A percentile compares a stretch with the other conserved stretches of the same genome.
phyloP scores from a whole-genome alignment of 768 basidiomycete species.

The Psilocybe subaeruginosa region DNA sequence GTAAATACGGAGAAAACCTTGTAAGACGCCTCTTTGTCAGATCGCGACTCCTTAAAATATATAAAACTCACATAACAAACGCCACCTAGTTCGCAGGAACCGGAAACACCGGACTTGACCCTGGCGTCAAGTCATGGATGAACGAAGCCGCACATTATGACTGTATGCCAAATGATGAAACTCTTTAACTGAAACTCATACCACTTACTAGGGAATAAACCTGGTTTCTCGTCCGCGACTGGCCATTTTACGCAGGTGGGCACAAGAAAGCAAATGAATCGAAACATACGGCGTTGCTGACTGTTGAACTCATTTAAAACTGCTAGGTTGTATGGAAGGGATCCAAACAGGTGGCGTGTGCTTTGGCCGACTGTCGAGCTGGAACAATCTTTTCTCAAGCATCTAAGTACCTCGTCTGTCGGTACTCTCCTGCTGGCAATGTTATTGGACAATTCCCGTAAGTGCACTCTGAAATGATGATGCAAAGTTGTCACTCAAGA shows the following conservation, averaged over 20 bases:
- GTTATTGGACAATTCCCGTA: constrained; percentile 26
- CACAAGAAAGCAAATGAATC: too few relatives aligned
- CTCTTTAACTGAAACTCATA: not conserved
- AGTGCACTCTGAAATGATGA: not conserved
- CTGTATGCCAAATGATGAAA: constrained; percentile 11
- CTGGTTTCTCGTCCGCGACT: constrained; percentile 27
- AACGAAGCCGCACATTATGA: constrained; percentile 31
- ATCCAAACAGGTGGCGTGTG: constrained; percentile 52
- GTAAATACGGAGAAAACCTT: constrained; percentile 31
- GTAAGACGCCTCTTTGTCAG: constrained; percentile 12
- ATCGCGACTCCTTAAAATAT: not conserved
- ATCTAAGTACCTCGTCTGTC: constrained; percentile 30
- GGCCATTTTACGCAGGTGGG: constrained; percentile 35
- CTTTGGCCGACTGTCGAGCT: constrained; percentile 37
- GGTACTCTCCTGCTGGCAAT: constrained; percentile 32
- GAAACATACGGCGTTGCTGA: too few relatives aligned
- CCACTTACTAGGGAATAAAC: constrained; percentile 25
- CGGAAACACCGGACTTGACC: constrained; percentile 17
- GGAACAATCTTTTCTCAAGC: constrained; percentile 26
- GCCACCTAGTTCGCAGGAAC: constrained; percentile 21
- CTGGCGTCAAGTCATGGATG: constrained; percentile 29
- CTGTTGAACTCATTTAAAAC: not conserved
- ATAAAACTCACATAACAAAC: not conserved
- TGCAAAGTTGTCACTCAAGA: too few relatives aligned
- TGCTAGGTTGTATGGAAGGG: constrained; percentile 56